phyloP scores from a whole-genome alignment of 1,284 basidiomycete species.

The Sutorius eximius region DNA sequence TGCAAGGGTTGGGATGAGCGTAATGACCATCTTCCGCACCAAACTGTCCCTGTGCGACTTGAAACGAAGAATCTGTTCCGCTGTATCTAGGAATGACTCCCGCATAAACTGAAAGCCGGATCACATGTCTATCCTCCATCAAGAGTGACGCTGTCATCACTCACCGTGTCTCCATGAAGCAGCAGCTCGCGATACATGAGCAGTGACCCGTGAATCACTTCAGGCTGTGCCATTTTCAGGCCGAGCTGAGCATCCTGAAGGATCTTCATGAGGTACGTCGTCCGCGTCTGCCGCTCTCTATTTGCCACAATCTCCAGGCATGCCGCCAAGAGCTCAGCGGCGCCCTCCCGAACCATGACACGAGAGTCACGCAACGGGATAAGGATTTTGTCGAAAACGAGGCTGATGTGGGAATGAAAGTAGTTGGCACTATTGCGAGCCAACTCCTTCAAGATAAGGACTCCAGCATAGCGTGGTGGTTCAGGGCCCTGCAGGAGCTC shows the following conservation, averaged over 20 bases:
- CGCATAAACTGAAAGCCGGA: slow-evolving; percentile 76
- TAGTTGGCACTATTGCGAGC: slow-evolving; percentile 83
- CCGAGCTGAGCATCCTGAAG: slow-evolving; percentile 89
- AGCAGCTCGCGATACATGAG: slow-evolving; percentile 92
- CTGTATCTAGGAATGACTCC: slow-evolving; percentile 85
- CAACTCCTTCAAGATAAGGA: slow-evolving; percentile 88
- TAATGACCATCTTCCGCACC: slow-evolving; percentile 91
- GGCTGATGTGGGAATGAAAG: slow-evolving; percentile 83
- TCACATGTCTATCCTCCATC: slow-evolving; percentile 7
- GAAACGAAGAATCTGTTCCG: slow-evolving; percentile 89
- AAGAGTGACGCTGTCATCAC: slow-evolving; percentile 11
- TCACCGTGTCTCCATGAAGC: slow-evolving; percentile 89
- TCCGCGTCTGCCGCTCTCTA: slow-evolving; percentile 67
- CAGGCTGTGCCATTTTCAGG: slow-evolving; percentile 77
- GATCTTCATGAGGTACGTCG: slow-evolving; percentile 73
- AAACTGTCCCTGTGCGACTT: slow-evolving; percentile 85
- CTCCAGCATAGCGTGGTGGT: slow-evolving; percentile 77
- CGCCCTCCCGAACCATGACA: slow-evolving; percentile 85
- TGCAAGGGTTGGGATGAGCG: slow-evolving; percentile 91
- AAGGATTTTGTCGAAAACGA: slow-evolving; percentile 90
- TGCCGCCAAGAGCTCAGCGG: slow-evolving; percentile 86
- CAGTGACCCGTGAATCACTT: slow-evolving; percentile 90
- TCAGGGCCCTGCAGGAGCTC: slow-evolving; percentile 77
- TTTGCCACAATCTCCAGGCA: slow-evolving; percentile 84
- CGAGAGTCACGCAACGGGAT: slow-evolving; percentile 83